A percentile compares a stretch with the other conserved stretches of the same genome.
phyloP scores from a whole-genome alignment of 805 yeast species.

The Hanseniaspora guilliermondii region DNA sequence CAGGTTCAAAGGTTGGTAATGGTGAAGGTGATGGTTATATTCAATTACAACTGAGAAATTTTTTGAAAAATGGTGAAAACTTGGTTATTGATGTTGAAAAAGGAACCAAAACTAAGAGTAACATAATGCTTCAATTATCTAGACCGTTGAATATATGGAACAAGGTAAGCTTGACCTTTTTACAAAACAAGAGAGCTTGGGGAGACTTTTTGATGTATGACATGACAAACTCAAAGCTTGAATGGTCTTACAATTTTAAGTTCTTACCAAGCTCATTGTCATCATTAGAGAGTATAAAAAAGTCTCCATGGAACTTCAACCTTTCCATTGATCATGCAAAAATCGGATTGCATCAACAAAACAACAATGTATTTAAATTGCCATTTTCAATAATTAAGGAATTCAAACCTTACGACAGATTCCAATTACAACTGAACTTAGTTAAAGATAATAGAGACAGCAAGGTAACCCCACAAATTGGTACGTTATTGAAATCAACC shows the following conservation, averaged over 20 bases:
- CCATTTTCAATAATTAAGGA: conserved; percentile 7
- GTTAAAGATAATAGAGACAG: conserved; percentile 33
- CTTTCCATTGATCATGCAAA: background rate
- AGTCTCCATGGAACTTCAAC: conserved; percentile 15
- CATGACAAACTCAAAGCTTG: conserved; percentile 26
- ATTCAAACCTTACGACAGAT: conserved; percentile 4
- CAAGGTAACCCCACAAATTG: conserved; percentile 35
- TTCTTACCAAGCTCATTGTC: conserved; percentile 23
- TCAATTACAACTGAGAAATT: conserved; percentile 51
- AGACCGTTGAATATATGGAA: conserved; percentile 39
- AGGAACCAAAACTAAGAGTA: conserved; percentile 48
- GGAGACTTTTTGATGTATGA: conserved; percentile 13
- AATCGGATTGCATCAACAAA: conserved; percentile 9
- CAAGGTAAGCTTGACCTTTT: conserved; percentile 26
- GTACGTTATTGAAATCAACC: conserved; percentile 27
- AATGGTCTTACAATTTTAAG: conserved; percentile 24
- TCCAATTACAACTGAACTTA: conserved; percentile 11
- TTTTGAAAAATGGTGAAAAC: conserved; percentile 59
- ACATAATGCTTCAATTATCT: conserved; percentile 40
- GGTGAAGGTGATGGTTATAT: conserved; percentile 94
- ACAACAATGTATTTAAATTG: conserved; percentile 1
- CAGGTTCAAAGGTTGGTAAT: conserved; percentile 93
- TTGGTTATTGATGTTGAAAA: conserved; percentile 43
- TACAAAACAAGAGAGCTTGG: conserved; percentile 15
- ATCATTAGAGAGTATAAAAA: conserved; percentile 26